These are phyloP conservation scores for Nannizziopsis barbatae DNA, from an alignment of 2,329 filamentous ascomycete species.

Conservation along the genomic window DNA sequence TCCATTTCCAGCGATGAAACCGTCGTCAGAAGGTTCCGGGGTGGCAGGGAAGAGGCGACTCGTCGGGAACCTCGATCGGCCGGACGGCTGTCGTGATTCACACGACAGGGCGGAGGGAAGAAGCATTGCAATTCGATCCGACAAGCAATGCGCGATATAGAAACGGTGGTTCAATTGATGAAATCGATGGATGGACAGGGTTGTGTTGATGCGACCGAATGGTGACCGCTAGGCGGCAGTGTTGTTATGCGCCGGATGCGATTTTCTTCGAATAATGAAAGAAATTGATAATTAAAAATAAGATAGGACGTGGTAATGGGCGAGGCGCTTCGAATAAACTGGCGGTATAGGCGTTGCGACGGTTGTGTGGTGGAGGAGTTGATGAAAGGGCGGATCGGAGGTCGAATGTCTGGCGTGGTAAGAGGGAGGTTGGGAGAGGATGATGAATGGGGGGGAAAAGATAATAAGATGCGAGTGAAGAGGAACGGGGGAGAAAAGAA, in stretches of 20 bases:
- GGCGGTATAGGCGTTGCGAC: constrained; percentile 11
- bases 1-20: constrained; percentile 27
- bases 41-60: constrained; percentile 29
- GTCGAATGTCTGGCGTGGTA: neutral
- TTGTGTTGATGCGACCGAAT: constrained; percentile 10
- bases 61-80: constrained; percentile 26
- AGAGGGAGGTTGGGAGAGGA: neutral
- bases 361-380: constrained; percentile 1
- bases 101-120: constrained; percentile 38
- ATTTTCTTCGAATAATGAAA: constrained; percentile 5
- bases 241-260: constrained; percentile 12
- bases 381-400: neutral
- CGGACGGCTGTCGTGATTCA: constrained; percentile 29
- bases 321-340: constrained; percentile 11
- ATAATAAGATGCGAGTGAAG: constrained; percentile 5
- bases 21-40: constrained; percentile 30
- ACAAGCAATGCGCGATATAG: neutral
- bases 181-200: neutral
- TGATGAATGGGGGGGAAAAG: constrained; percentile 2
- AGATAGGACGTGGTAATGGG: neutral
- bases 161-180: neutral
- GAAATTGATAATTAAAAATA: constrained; percentile 2
- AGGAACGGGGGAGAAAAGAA: constrained; percentile 1
- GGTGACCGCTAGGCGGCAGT: neutral
- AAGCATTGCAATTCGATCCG: constrained; percentile 26